phyloP scores from a whole-genome alignment of 2,329 filamentous ascomycete genomes.

The Botrytis fabae region DNA sequence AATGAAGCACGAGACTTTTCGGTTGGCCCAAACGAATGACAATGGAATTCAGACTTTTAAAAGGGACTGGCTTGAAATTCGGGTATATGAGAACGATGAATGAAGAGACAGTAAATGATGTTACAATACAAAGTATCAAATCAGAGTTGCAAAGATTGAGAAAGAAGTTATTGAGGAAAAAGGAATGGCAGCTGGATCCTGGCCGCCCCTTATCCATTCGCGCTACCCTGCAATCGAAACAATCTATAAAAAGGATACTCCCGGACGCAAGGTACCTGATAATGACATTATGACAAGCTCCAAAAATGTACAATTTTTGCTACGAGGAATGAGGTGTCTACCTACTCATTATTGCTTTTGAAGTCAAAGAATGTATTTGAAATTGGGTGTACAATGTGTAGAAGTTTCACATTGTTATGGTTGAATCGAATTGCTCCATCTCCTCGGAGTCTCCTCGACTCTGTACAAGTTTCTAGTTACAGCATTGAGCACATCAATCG shows the following conservation, averaged over 20 bases:
- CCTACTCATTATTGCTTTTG: conserved; percentile 11
- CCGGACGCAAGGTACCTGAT: conserved; percentile 33
- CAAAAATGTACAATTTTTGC: conserved; percentile 33
- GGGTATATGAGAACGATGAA: conserved; percentile 35
- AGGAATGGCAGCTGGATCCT: conserved; percentile 23
- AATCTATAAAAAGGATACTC: conserved; percentile 39
- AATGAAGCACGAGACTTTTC: conserved; percentile 20
- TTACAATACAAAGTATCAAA: conserved; percentile 19
- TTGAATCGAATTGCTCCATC: conserved; percentile 14
- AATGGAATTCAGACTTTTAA: conserved; percentile 28
- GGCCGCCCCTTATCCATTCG: conserved; percentile 34
- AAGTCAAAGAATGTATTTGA: conserved; percentile 35
- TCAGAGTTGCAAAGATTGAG: conserved; percentile 8
- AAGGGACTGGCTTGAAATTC: conserved; percentile 17
- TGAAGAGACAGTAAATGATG: conserved; percentile 25
- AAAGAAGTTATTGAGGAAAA: conserved; percentile 13
- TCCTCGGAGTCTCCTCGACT: neutral
- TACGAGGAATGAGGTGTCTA: conserved; percentile 31
- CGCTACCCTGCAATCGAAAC: conserved; percentile 32
- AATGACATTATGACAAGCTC: conserved; percentile 23
- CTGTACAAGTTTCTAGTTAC: neutral
- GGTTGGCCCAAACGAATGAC: conserved; percentile 38
- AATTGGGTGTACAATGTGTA: conserved; percentile 25
- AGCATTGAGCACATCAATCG: neutral
- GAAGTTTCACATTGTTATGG: neutral